phyloP scores from a whole-genome alignment of 1,139 yeast genomes.

The Suhomyces bokatorum region DNA sequence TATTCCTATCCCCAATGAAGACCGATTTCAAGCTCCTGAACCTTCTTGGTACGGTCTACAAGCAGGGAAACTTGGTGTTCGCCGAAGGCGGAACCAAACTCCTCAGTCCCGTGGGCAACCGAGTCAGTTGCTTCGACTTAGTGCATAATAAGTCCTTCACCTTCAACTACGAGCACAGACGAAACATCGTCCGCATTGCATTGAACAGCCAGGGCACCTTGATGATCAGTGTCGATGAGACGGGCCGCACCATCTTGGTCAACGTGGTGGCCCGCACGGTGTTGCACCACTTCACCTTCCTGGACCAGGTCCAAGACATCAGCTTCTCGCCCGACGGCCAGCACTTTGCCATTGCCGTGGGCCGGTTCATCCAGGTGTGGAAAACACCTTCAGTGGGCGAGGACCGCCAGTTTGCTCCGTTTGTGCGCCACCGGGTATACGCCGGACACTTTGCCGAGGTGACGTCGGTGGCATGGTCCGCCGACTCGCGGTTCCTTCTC shows the following conservation, averaged over 20 bases:
- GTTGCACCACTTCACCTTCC: constrained; percentile 93
- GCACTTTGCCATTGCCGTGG: constrained; percentile 82
- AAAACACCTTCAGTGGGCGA: constrained; percentile 76
- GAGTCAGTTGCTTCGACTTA: constrained; percentile 87
- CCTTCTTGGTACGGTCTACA: constrained; percentile 88
- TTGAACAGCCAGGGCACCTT: constrained; percentile 80
- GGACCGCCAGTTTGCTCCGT: constrained; percentile 91
- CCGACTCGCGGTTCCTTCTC: constrained; percentile 82
- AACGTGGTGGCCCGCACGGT: constrained; percentile 83
- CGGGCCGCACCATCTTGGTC: constrained; percentile 90
- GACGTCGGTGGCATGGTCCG: constrained; percentile 80
- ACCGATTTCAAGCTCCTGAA: constrained; percentile 69
- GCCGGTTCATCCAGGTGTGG: constrained; percentile 90
- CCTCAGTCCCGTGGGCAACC: constrained; percentile 90
- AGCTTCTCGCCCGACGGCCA: constrained; percentile 89
- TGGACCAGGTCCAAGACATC: constrained; percentile 69
- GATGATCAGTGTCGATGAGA: constrained; percentile 81
- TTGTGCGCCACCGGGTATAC: constrained; percentile 83
- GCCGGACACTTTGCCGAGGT: constrained; percentile 93
- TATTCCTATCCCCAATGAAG: constrained; percentile 32
- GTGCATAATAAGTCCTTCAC: constrained; percentile 85
- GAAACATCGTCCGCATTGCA: constrained; percentile 77
- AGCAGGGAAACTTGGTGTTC: constrained; percentile 87
- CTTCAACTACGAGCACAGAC: constrained; percentile 88
- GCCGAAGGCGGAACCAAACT: constrained; percentile 83